phyloP scores from a whole-genome alignment of 257 asterid genomes.

The Gardenia jasminoides region DNA sequence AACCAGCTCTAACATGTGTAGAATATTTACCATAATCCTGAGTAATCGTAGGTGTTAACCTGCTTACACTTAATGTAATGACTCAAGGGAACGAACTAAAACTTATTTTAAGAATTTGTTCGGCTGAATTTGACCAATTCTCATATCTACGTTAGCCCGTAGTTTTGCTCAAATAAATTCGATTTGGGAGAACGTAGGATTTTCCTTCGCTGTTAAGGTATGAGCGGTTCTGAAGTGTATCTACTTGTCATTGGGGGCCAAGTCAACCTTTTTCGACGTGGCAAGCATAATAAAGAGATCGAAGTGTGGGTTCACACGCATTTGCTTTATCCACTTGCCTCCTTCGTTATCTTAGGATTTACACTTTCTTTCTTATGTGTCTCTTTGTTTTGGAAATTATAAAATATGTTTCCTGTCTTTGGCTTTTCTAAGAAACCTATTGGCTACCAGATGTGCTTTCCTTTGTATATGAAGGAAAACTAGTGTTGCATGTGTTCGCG shows the following conservation, averaged over 20 bases:
- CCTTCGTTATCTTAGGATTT: not conserved
- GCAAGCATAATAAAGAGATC: slow-evolving; percentile 11
- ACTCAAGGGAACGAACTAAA: not conserved
- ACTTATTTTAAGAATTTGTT: not conserved
- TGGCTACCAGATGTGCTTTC: not conserved
- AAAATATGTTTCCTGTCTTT: not conserved
- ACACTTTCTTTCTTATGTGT: not conserved
- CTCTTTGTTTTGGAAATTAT: not conserved
- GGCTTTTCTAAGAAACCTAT: not conserved
- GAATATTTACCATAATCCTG: not conserved
- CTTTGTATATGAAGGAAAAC: not conserved
- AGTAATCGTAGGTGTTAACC: not conserved
- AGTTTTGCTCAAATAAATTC: not conserved
- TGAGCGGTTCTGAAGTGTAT: not conserved
- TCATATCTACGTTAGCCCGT: not conserved
- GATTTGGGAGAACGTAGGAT: not conserved
- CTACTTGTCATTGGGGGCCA: slow-evolving; percentile 5
- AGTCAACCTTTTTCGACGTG: slow-evolving; percentile 4
- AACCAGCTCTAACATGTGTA: not conserved
- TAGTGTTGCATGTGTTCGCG: not conserved
- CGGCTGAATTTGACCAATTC: not conserved
- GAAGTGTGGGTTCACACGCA: slow-evolving; percentile 1
- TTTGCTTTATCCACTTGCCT: not conserved
- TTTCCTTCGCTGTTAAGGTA: slow-evolving; percentile 2
- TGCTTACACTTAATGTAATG: not conserved